phyloP scores from a whole-genome alignment of 805 yeast species.

The Wickerhamomyces rabaulensis region DNA sequence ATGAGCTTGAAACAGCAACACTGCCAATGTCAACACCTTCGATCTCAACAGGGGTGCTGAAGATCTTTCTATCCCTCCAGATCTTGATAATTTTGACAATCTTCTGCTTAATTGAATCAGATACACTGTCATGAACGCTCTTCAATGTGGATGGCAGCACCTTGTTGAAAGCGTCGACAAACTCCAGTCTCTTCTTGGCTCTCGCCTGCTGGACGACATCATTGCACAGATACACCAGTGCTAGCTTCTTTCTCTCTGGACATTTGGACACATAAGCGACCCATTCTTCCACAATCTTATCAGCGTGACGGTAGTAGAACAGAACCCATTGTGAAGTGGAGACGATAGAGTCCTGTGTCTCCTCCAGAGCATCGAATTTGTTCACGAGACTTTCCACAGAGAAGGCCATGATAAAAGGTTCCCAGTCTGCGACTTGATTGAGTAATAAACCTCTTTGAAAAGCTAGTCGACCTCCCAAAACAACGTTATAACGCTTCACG shows the following conservation, averaged over 20 bases:
- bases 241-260: constrained; percentile 40
- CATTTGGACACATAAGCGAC: constrained; percentile 28
- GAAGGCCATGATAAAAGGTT: constrained; percentile 35
- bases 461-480: background rate
- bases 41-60: constrained; percentile 17
- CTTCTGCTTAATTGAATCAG: constrained; percentile 25
- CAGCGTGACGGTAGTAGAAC: constrained; percentile 59
- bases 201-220: constrained; percentile 79
- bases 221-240: constrained; percentile 67
- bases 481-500: no score
- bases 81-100: constrained; percentile 48
- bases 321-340: constrained; percentile 70
- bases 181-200: constrained; percentile 54
- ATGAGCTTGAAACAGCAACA: background rate
- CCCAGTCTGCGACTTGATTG: background rate
- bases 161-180: constrained; percentile 50
- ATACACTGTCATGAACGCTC: constrained; percentile 17
- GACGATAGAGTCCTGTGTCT: constrained; percentile 69
- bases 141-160: constrained; percentile 40
- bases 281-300: constrained; percentile 51
- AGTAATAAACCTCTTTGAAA: background rate
- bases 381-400: constrained; percentile 43
- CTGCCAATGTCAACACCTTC: constrained; percentile 2
- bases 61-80: constrained; percentile 52
- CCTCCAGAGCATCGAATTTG: constrained; percentile 44